Evolutionary conservation across 371 early-diverging fungal species (phyloP), one percentile per base, ranked within the genome.

Genomic region (Mortierella sp.): DNA sequence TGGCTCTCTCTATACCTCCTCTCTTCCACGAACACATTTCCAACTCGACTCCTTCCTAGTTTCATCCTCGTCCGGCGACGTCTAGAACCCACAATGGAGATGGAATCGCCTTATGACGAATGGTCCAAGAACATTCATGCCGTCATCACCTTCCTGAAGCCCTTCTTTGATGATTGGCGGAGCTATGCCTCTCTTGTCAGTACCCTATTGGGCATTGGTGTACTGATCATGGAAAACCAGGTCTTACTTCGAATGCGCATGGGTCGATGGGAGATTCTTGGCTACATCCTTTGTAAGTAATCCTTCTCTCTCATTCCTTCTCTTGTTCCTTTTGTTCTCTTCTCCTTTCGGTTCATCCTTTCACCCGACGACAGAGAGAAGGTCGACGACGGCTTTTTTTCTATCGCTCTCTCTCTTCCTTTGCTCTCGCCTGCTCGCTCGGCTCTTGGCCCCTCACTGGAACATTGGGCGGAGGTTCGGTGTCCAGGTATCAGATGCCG

Each of bases 171-270:
- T 44, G 80, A 79, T 73, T 79, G 80, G 80, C 66, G 70, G 26
- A 72, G 73, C 64, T 73, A 79, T 45, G 74, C 73, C 18, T 63
- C 70, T 48, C 62, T 79, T 1, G 57, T 70, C 58, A 72, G 73
- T 44, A 47, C 73, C 29, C 58, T 79, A 15, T 45, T 79, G 60
- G 80, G 80, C 19, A 56, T 79, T 45, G 80, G 80, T n/a, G 73
- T 79, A 3, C 46, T 79, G 60, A 70, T 79, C 48, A 79, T 79
- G 80, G 80, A 79, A 50, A 79, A 79, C 68, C 80, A 79, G 37
- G 70, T 79, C 16, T 52, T 79, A 21, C 51, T 79, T 18, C 45
- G 80, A 37, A 72, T 79, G 73, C 79, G 73, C 6, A 79, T 72
- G 79, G 72, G 79, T 5, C 69, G 68, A 21, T 79, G 79, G 73